phyloP scores from a whole-genome alignment of 129 eudicot genomes.

The Pulicaria dysenterica region DNA sequence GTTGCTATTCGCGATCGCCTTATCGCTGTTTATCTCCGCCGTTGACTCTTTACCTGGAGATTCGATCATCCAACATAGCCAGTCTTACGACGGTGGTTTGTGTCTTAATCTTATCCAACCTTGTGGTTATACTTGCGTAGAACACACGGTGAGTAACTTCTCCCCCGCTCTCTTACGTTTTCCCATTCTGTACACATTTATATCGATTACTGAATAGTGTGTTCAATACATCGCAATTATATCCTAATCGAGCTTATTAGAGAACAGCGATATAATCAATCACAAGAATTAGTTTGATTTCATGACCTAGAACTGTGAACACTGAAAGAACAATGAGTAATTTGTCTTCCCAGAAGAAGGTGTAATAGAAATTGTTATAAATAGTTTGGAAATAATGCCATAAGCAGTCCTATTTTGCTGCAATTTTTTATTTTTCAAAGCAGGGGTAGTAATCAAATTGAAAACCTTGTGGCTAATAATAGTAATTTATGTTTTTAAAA shows the following conservation, averaged over 20 bases:
- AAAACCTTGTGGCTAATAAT: neutral
- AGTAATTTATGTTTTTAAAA: neutral
- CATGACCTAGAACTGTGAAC: no score
- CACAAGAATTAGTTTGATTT: constrained; percentile 10
- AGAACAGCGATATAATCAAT: neutral
- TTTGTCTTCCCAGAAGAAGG: neutral
- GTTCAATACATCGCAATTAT: neutral
- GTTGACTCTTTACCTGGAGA: constrained; percentile 29
- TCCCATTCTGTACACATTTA: neutral
- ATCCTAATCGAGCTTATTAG: constrained; percentile 3
- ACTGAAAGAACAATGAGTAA: neutral
- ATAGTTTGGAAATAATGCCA: no score
- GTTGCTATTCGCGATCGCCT: constrained; percentile 25
- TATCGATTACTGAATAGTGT: neutral
- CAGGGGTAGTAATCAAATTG: neutral
- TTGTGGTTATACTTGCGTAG: constrained; percentile 75
- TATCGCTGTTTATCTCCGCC: constrained; percentile 32
- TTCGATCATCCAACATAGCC: constrained; percentile 36
- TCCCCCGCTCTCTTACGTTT: constrained; percentile 14
- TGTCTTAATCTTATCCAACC: constrained; percentile 71
- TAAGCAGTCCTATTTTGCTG: no score
- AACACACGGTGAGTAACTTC: constrained; percentile 66
- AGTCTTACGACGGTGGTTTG: constrained; percentile 52
- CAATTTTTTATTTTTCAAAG: no score
- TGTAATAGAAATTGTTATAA: no score